Conservation (phyloP, 2,329 filamentous ascomycete genomes). For the Penicillium corylophilum region DNA sequence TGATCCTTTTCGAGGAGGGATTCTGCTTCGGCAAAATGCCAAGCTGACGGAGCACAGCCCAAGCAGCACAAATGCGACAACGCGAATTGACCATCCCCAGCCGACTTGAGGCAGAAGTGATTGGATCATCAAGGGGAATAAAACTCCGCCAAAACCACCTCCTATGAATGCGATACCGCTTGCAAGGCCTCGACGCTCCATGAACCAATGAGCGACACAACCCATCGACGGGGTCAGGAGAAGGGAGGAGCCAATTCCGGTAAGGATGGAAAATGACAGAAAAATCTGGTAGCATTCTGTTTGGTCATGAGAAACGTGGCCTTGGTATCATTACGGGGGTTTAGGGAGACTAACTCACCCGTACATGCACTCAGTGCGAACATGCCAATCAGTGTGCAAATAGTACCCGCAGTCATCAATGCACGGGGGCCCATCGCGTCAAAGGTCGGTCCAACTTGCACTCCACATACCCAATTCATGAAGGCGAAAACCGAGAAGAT, state of each 20-base stretch:
- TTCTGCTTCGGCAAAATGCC: neutral
- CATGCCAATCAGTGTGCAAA: neutral
- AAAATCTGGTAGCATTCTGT: neutral
- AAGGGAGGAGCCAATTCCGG: neutral
- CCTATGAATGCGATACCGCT: neutral
- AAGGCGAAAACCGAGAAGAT: neutral
- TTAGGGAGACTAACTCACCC: neutral
- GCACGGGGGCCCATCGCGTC: neutral
- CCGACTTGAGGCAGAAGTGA: neutral
- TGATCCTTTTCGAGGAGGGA: neutral
- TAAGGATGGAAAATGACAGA: neutral
- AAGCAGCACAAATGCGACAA: neutral
- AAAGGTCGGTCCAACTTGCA: neutral
- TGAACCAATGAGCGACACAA: neutral
- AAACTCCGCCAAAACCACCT: neutral
- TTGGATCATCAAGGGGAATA: neutral
- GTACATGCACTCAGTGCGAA: neutral
- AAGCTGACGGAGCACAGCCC: neutral
- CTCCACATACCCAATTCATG: neutral
- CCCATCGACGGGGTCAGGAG: neutral
- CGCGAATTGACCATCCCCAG: neutral
- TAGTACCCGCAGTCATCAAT: neutral
- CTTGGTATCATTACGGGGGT: no score
- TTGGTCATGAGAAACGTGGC: neutral
- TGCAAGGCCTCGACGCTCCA: neutral